Evolutionary conservation across 345 rosid genomes (phyloP).

Genomic region (Orychophragmus violaceus): DNA sequence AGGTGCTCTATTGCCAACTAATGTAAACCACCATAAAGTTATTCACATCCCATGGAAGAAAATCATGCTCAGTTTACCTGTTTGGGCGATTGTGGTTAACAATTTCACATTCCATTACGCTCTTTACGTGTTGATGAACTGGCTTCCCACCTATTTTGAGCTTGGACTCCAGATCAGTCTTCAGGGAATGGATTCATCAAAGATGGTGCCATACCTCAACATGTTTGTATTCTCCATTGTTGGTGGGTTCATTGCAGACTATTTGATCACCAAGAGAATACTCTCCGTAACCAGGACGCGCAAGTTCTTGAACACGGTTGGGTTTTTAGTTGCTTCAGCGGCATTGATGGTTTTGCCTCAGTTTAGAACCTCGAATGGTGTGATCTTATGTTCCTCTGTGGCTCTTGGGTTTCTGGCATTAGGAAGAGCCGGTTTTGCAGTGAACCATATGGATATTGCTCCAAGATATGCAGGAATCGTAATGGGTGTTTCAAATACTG

Average conservation of each 20-base stretch:
- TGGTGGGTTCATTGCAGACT: conserved; percentile 90
- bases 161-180: conserved; percentile 86
- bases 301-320: conserved; percentile 72
- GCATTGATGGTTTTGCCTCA: conserved; percentile 78
- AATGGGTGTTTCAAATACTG: conserved; percentile 98
- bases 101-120: conserved; percentile 97
- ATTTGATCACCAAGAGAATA: conserved; percentile 68
- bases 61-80: conserved; percentile 60
- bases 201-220: conserved; percentile 96
- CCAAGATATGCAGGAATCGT: conserved; percentile 93
- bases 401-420: conserved; percentile 92
- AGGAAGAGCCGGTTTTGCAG: conserved; percentile 97
- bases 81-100: conserved; percentile 92
- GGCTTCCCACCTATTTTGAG: conserved; percentile 94
- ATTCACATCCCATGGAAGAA: conserved; percentile 81
- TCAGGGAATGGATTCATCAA: conserved; percentile 92
- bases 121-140: conserved; percentile 87
- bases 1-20: conserved; percentile 56
- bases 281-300: conserved; percentile 74
- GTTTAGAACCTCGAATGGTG: conserved; percentile 74
- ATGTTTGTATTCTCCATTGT: conserved; percentile 94
- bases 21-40: conserved; percentile 57
- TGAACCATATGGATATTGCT: conserved; percentile 98
- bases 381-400: conserved; percentile 74
- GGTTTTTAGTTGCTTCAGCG: conserved; percentile 72